Evolutionary conservation across 2,329 filamentous ascomycete genomes (phyloP).

Genomic region (Teratosphaeria zuluensis): DNA sequence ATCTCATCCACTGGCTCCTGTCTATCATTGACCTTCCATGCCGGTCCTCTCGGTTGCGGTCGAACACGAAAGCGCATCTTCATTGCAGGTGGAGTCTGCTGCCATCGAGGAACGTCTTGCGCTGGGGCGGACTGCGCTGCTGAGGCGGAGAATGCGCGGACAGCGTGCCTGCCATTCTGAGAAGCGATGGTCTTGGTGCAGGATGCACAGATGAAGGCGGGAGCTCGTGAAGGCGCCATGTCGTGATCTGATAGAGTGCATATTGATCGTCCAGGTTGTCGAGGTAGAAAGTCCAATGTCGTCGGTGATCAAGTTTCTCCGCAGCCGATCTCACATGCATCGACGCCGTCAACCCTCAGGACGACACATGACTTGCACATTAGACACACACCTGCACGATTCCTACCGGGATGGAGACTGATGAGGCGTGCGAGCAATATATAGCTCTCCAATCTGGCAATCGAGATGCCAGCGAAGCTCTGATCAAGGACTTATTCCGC

Average conservation of each 20-base stretch:
- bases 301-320: neutral
- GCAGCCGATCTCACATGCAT: neutral
- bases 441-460: neutral
- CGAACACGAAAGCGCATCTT: slow-evolving; percentile 44
- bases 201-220: slow-evolving; percentile 22
- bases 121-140: slow-evolving; percentile 11
- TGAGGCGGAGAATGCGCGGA: slow-evolving; percentile 20
- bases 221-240: slow-evolving; percentile 5
- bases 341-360: too few species aligned
- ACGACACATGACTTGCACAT: too few species aligned
- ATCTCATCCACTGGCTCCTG: slow-evolving; percentile 64
- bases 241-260: neutral
- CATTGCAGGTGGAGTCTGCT: slow-evolving; percentile 40
- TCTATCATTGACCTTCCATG: slow-evolving; percentile 66
- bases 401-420: neutral
- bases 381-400: neutral
- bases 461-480: neutral
- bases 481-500: neutral
- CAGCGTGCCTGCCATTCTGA: slow-evolving; percentile 16
- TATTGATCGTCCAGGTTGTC: too few species aligned
- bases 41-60: slow-evolving; percentile 44
- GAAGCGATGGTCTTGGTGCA: slow-evolving; percentile 18
- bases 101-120: slow-evolving; percentile 37
- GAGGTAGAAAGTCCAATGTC: neutral
- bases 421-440: neutral